Evolutionary conservation across 208 protist species (phyloP), one percentile per base, ranked within the genome.

Genomic region (Acanthamoeba healyi): DNA sequence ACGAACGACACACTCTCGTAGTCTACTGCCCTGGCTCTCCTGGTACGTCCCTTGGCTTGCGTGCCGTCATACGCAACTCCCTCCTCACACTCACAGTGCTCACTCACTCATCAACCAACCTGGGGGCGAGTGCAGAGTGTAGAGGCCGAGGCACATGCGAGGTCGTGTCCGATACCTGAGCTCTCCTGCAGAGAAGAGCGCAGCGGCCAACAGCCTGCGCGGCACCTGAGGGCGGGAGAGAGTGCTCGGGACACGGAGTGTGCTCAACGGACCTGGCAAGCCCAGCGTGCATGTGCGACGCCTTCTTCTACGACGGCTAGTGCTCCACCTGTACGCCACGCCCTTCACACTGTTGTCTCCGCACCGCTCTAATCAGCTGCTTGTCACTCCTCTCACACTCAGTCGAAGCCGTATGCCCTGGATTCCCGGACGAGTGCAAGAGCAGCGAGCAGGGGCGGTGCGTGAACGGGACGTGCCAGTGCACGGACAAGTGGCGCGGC

Each of bases 191-290:
- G 7, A 5, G 61, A 70, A 6, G 61, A 24, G 7, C n/a, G 61
- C 14, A 7, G 61, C 19, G 61, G 61, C 26, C 42, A 82, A 36
- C 72, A 26, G 26, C 42, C 26, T 82, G 72, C 36, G 26, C 0
- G 24, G 72, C 42, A 1, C 15, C 17, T 5, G 72, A 49, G 32
- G 36, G 36, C 4, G 24, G 51, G n/a, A 38, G 22, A 19, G 72
- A 82, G 44, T 82, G 72, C 72, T 82, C 72, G 24, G 72, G 72
- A 12, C 72, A 51, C 38, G 72, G 72, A 7, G 10, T 6, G n/a
- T 82, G 72, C 38, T 54, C 40, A 17, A 44, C 44, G 2, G 72
- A 82, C 2, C 0, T 82, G 40, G 36, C 72, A 6, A 44, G 9
- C 12, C 72, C 72, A 2, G n/a, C 40, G 44, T 82, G 72, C 38